Conservation (phyloP, 331 rosid genomes). For the Acacia concinna region DNA sequence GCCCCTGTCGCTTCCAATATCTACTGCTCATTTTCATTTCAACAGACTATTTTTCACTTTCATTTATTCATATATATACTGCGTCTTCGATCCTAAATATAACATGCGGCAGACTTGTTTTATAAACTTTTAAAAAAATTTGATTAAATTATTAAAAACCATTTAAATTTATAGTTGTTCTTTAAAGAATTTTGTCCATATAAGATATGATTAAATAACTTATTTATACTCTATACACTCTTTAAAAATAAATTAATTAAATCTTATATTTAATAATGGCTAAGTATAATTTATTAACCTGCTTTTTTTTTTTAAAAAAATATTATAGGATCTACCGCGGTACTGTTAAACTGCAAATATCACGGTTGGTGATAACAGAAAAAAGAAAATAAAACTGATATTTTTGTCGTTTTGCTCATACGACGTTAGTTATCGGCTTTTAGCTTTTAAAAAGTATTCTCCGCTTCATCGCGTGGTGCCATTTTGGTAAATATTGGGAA, state of each 20-base stretch:
- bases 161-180: too few relatives aligned
- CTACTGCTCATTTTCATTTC: neutral
- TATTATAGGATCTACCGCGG: neutral
- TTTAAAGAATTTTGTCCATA: too few relatives aligned
- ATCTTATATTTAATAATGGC: too few relatives aligned
- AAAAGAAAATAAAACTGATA: slow-evolving; percentile 8
- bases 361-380: neutral
- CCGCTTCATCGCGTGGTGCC: slow-evolving; percentile 2
- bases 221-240: too few relatives aligned
- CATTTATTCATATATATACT: neutral
- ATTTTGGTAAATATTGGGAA: slow-evolving; percentile 20
- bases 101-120: too few relatives aligned
- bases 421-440: neutral
- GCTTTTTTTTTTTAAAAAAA: neutral
- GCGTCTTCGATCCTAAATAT: too few relatives aligned
- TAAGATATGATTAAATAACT: too few relatives aligned
- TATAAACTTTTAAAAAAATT: too few relatives aligned
- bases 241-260: too few relatives aligned
- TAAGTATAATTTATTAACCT: neutral
- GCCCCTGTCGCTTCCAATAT: neutral
- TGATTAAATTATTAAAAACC: too few relatives aligned
- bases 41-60: neutral
- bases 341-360: neutral
- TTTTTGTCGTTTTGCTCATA: slow-evolving; percentile 18
- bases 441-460: neutral